Evolutionary conservation across 192 early-diverging fungal genomes (phyloP).

Genomic region (Endogone sp.): DNA sequence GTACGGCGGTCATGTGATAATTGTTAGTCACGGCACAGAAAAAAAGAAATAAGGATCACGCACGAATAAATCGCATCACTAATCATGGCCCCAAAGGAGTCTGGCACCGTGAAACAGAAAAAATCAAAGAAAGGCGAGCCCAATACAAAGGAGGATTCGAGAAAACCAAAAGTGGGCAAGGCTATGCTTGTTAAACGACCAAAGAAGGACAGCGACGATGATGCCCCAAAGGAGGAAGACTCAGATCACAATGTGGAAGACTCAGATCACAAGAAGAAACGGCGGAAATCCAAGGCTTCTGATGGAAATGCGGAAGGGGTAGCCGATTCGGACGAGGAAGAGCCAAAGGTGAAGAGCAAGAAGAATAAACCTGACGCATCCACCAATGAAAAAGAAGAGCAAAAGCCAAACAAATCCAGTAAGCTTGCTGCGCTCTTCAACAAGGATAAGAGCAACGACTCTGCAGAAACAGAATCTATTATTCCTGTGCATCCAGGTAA

Average conservation of each 20-base stretch:
- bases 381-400: constrained; percentile 3
- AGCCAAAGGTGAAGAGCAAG: constrained; percentile 14
- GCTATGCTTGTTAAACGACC: neutral
- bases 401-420: constrained; percentile 3
- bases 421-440: neutral
- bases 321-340: constrained; percentile 5
- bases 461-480: constrained; percentile 5
- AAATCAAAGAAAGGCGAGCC: neutral
- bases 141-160: neutral
- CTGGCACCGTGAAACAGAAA: too few species aligned
- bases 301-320: neutral
- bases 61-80: neutral
- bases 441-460: constrained; percentile 1
- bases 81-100: neutral
- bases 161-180: neutral
- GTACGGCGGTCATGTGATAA: neutral
- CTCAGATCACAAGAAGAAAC: too few species aligned
- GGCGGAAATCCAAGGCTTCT: neutral
- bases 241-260: neutral
- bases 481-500: constrained; percentile 7
- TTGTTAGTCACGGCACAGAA: neutral
- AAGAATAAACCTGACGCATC: constrained; percentile 2
- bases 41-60: neutral
- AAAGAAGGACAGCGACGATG: neutral
- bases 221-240: too few species aligned